Conservation (phyloP, 192 early-diverging fungal genomes). For the Entrophospora sp. region DNA sequence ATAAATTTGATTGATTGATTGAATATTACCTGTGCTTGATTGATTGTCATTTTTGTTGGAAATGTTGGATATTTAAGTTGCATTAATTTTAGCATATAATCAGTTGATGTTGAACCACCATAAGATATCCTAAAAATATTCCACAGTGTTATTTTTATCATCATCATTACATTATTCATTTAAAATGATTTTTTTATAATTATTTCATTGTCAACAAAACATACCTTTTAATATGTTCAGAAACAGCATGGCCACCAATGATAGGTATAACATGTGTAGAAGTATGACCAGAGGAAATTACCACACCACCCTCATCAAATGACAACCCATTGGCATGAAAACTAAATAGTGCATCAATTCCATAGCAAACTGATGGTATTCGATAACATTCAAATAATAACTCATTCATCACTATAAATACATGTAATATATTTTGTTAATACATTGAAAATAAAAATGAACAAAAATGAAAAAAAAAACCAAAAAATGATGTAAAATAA, state of each 20-base stretch:
- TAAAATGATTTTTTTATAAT: no score
- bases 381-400: constrained; percentile 82
- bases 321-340: constrained; percentile 61
- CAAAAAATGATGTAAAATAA: background rate
- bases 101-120: constrained; percentile 67
- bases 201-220: no score
- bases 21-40: constrained; percentile 55
- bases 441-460: background rate
- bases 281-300: constrained; percentile 62
- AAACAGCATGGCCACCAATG: constrained; percentile 45
- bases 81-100: constrained; percentile 78
- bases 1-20: background rate
- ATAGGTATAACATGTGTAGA: constrained; percentile 73
- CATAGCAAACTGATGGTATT: constrained; percentile 69
- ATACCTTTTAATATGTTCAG: constrained; percentile 67
- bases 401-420: constrained; percentile 67
- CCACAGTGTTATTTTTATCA: no score
- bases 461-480: background rate
- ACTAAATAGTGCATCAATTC: constrained; percentile 83
- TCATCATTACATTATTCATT: background rate
- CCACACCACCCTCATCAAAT: constrained; percentile 55
- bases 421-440: background rate
- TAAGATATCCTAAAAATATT: constrained; percentile 53
- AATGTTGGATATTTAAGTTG: constrained; percentile 88
- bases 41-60: constrained; percentile 69